Conservation (phyloP, 2,329 filamentous ascomycete species). For the Exophiala dermatitidis region DNA sequence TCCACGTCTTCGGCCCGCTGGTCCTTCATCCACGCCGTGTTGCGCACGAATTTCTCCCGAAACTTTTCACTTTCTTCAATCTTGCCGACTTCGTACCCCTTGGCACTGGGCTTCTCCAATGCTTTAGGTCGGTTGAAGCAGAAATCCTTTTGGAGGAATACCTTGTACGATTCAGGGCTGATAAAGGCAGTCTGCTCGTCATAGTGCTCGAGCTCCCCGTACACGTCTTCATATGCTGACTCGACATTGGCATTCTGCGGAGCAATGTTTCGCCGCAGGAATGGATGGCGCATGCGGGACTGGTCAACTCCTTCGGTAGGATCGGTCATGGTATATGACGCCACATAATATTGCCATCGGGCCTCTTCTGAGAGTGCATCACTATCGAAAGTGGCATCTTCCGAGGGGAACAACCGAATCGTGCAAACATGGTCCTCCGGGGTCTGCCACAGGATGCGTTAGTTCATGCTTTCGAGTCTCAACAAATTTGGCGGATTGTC, state of each 20-base stretch:
- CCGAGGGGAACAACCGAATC: slow-evolving; percentile 77
- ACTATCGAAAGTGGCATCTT: slow-evolving; percentile 70
- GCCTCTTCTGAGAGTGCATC: slow-evolving; percentile 58
- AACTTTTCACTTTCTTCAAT: slow-evolving; percentile 43
- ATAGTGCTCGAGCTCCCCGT: slow-evolving; percentile 50
- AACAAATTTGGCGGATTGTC: neutral
- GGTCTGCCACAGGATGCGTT: slow-evolving; percentile 45
- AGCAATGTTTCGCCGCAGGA: slow-evolving; percentile 65
- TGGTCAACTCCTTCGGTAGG: slow-evolving; percentile 72
- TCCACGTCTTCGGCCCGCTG: slow-evolving; percentile 46
- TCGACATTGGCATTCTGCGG: slow-evolving; percentile 56
- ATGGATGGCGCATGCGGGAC: slow-evolving; percentile 58
- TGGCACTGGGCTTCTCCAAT: slow-evolving; percentile 29
- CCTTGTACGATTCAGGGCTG: slow-evolving; percentile 69
- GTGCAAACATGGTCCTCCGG: slow-evolving; percentile 62
- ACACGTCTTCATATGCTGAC: slow-evolving; percentile 52
- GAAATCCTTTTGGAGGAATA: slow-evolving; percentile 64
- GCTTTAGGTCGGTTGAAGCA: slow-evolving; percentile 44
- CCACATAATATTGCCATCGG: slow-evolving; percentile 91
- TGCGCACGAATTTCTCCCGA: slow-evolving; percentile 47
- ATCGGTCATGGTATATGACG: slow-evolving; percentile 80
- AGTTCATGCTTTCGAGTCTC: neutral
- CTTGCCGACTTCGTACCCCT: slow-evolving; percentile 29
- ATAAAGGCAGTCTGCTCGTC: slow-evolving; percentile 67
- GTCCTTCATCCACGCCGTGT: slow-evolving; percentile 46